Evolutionary conservation across 2,329 filamentous ascomycete species (phyloP).

Genomic region (Periglandula ipomoeae): DNA sequence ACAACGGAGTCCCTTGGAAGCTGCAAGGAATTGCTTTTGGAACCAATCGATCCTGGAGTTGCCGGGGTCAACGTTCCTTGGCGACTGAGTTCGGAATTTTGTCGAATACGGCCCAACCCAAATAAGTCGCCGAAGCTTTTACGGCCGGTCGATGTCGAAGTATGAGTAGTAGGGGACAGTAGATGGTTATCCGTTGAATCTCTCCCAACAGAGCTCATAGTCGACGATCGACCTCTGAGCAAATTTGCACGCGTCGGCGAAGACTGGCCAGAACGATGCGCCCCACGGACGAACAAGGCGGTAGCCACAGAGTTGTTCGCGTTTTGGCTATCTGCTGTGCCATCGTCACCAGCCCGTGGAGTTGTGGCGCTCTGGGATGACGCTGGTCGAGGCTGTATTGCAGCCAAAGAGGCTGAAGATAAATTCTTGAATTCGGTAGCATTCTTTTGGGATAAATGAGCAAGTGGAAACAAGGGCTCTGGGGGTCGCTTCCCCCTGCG

Average conservation of each 20-base stretch:
- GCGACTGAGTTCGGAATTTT: slow-evolving; percentile 66
- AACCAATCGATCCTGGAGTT: slow-evolving; percentile 60
- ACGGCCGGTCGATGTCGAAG: slow-evolving; percentile 79
- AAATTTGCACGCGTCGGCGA: slow-evolving; percentile 53
- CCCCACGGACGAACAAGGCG: slow-evolving; percentile 33
- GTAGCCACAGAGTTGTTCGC: slow-evolving; percentile 33
- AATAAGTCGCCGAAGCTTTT: slow-evolving; percentile 91
- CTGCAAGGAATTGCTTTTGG: slow-evolving; percentile 77
- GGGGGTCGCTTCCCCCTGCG: slow-evolving; percentile 67
- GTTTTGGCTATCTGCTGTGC: slow-evolving; percentile 11
- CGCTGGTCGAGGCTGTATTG: slow-evolving; percentile 24
- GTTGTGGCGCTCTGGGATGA: slow-evolving; percentile 24
- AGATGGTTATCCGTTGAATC: slow-evolving; percentile 63
- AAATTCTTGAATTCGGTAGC: slow-evolving; percentile 23
- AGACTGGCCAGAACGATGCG: slow-evolving; percentile 52
- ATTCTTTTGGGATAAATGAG: slow-evolving; percentile 68
- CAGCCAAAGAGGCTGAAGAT: slow-evolving; percentile 34
- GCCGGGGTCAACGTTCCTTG: slow-evolving; percentile 60
- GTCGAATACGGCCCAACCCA: slow-evolving; percentile 66
- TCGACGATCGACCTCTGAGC: slow-evolving; percentile 74
- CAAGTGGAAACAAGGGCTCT: slow-evolving; percentile 73
- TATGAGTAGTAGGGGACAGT: slow-evolving; percentile 58
- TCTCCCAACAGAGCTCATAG: slow-evolving; percentile 72
- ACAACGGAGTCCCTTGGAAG: slow-evolving; percentile 61
- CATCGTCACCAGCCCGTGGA: slow-evolving; percentile 13